These are phyloP conservation scores for Ogataea pini DNA, from an alignment of 805 yeast genomes.

Conservation along the genomic window DNA sequence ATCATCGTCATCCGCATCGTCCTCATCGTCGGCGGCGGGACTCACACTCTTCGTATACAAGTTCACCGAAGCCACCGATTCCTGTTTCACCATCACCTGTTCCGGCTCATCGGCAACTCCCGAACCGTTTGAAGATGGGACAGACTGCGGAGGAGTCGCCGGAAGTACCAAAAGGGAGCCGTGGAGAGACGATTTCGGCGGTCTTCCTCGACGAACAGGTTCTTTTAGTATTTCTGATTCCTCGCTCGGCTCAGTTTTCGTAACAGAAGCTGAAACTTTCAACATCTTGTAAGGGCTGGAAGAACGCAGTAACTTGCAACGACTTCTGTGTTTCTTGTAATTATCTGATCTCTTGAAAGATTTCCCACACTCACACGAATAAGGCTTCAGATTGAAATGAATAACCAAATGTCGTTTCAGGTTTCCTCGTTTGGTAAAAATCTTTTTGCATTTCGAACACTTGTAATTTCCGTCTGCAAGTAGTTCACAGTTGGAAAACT, in stretches of 20 bases:
- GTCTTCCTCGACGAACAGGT: slow-evolving; percentile 9
- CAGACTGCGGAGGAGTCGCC: slow-evolving; percentile 4
- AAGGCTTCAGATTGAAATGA: slow-evolving; percentile 28
- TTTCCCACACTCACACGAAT: slow-evolving; percentile 28
- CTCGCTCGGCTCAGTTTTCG: background rate
- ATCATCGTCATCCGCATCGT: slow-evolving; percentile 5
- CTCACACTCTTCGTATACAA: background rate
- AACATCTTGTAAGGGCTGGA: background rate
- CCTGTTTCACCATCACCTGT: background rate
- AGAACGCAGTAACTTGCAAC: slow-evolving; percentile 19
- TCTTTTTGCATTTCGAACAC: slow-evolving; percentile 25
- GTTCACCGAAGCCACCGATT: background rate
- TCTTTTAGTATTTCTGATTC: background rate
- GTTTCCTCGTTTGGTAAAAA: slow-evolving; percentile 29
- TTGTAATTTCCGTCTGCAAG: slow-evolving; percentile 22
- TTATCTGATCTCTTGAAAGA: slow-evolving; percentile 30
- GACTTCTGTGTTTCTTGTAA: slow-evolving; percentile 24
- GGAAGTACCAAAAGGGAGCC: slow-evolving; percentile 4
- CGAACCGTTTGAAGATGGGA: slow-evolving; percentile 2
- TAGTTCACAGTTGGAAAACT: slow-evolving; percentile 23
- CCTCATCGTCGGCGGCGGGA: background rate
- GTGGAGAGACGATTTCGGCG: slow-evolving; percentile 3
- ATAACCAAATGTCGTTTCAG: slow-evolving; percentile 27
- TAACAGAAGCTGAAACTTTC: background rate
- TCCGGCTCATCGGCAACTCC: background rate